Evolutionary conservation across 2,329 filamentous ascomycete genomes (phyloP).

Genomic region (Plectosphaerella cucumerina): DNA sequence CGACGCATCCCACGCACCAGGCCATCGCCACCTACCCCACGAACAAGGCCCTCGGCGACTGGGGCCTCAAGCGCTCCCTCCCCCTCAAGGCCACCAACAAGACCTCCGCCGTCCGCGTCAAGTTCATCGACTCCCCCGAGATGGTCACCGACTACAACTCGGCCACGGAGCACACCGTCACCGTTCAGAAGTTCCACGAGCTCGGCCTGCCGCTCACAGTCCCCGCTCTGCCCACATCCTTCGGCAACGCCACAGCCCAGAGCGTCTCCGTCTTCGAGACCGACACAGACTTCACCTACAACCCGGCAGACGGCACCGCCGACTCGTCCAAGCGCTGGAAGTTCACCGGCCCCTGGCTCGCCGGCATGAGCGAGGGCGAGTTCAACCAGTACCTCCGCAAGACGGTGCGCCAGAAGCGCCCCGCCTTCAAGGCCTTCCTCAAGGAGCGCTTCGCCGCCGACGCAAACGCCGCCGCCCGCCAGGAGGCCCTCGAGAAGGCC

Average conservation of each 20-base stretch:
- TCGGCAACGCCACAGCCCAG: conserved; percentile 7
- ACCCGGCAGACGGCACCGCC: conserved; percentile 24
- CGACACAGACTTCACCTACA: conserved; percentile 47
- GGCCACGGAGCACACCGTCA: conserved; percentile 75
- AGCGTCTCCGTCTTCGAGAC: conserved; percentile 55
- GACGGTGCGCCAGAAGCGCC: conserved; percentile 47
- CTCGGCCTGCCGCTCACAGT: conserved; percentile 68
- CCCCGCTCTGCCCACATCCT: conserved; percentile 20
- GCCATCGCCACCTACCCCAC: conserved; percentile 73
- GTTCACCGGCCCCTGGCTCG: conserved; percentile 63
- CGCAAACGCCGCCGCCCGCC: conserved; percentile 32
- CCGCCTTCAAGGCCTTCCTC: conserved; percentile 52
- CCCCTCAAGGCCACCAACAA: conserved; percentile 71
- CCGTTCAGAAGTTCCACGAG: conserved; percentile 82
- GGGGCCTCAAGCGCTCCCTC: conserved; percentile 85
- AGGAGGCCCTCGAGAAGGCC: conserved; percentile 34
- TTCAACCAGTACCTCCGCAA: conserved; percentile 54
- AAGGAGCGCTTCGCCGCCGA: conserved; percentile 43
- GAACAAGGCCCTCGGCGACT: conserved; percentile 76
- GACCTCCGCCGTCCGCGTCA: conserved; percentile 72
- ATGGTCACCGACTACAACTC: conserved; percentile 86
- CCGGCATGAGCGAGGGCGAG: conserved; percentile 56
- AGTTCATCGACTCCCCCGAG: conserved; percentile 77
- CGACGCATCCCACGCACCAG: conserved; percentile 75
- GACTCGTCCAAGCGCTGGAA: conserved; percentile 54